Evolutionary conservation across 306 rosid genomes (phyloP).

Genomic region (Canavalia gladiata): DNA sequence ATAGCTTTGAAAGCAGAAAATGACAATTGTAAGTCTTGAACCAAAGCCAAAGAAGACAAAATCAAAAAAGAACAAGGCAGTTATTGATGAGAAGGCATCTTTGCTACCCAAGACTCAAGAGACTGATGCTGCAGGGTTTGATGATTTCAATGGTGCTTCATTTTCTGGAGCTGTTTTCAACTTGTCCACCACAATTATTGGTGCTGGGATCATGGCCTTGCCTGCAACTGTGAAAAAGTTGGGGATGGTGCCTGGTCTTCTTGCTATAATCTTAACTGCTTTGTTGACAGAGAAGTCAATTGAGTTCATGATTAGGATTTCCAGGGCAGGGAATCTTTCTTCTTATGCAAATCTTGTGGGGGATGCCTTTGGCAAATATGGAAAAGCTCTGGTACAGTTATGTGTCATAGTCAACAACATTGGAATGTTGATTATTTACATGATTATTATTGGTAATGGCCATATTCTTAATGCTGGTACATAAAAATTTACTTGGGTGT

Average conservation of each 20-base stretch:
- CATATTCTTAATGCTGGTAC: slow-evolving; percentile 15
- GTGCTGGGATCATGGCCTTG: slow-evolving; percentile 94
- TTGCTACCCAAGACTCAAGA: slow-evolving; percentile 64
- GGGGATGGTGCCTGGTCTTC: slow-evolving; percentile 86
- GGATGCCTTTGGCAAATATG: slow-evolving; percentile 75
- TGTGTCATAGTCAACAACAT: slow-evolving; percentile 72
- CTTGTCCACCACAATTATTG: slow-evolving; percentile 84
- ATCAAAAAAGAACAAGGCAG: slow-evolving; percentile 56
- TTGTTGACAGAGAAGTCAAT: slow-evolving; percentile 79
- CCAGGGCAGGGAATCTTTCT: slow-evolving; percentile 68
- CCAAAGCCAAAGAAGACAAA: slow-evolving; percentile 55
- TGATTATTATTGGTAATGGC: slow-evolving; percentile 81
- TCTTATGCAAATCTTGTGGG: slow-evolving; percentile 85
- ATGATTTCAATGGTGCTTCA: slow-evolving; percentile 86
- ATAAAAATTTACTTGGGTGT: not conserved
- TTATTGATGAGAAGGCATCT: slow-evolving; percentile 70
- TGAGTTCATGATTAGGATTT: slow-evolving; percentile 73
- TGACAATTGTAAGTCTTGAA: slow-evolving; percentile 57
- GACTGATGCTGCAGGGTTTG: slow-evolving; percentile 53
- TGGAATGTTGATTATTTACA: slow-evolving; percentile 80
- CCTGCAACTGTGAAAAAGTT: slow-evolving; percentile 83
- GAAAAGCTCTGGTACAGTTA: slow-evolving; percentile 69
- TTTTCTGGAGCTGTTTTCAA: slow-evolving; percentile 90
- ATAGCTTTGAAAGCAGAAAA: slow-evolving; percentile 46
- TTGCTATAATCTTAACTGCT: slow-evolving; percentile 68